These are phyloP conservation scores for Postia placenta DNA, from an alignment of 768 basidiomycete genomes.

Conservation along the genomic window DNA sequence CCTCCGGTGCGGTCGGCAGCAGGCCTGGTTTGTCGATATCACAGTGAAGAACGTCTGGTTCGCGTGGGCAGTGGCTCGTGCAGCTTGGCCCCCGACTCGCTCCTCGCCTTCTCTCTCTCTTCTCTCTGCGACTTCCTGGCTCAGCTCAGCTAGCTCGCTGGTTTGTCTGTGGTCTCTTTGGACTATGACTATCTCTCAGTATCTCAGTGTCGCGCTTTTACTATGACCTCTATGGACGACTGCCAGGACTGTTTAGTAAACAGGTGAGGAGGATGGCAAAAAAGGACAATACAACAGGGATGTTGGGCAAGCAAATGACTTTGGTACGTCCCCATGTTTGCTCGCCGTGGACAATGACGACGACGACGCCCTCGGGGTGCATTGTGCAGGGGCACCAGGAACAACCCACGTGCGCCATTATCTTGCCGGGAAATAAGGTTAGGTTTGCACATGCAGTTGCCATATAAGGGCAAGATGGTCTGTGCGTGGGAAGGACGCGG, in stretches of 20 bases:
- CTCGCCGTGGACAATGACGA: constrained; percentile 16
- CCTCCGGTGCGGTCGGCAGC: neutral
- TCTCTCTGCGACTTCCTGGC: neutral
- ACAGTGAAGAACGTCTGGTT: constrained; percentile 18
- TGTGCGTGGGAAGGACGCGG: constrained; percentile 34
- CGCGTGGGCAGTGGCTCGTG: constrained; percentile 21
- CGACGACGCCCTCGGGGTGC: constrained; percentile 4
- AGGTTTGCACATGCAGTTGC: constrained; percentile 16
- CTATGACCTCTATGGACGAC: constrained; percentile 7
- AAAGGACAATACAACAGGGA: neutral
- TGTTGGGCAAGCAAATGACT: neutral
- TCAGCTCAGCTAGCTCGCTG: neutral
- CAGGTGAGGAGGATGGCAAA: neutral
- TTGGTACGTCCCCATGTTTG: constrained; percentile 1
- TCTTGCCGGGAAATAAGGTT: constrained; percentile 26
- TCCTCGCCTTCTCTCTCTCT: constrained; percentile 14
- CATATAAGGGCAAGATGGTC: constrained; percentile 21
- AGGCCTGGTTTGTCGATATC: constrained; percentile 13
- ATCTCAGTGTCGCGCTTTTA: neutral
- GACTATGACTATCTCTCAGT: neutral
- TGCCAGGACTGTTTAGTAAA: constrained; percentile 7
- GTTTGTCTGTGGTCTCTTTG: neutral
- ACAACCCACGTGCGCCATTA: constrained; percentile 24
- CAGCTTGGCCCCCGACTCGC: constrained; percentile 10
- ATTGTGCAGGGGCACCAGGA: constrained; percentile 1